Evolutionary conservation across 1,284 basidiomycete species (phyloP), one percentile per base, ranked within the genome.

Genomic region (Mycena citricolor): DNA sequence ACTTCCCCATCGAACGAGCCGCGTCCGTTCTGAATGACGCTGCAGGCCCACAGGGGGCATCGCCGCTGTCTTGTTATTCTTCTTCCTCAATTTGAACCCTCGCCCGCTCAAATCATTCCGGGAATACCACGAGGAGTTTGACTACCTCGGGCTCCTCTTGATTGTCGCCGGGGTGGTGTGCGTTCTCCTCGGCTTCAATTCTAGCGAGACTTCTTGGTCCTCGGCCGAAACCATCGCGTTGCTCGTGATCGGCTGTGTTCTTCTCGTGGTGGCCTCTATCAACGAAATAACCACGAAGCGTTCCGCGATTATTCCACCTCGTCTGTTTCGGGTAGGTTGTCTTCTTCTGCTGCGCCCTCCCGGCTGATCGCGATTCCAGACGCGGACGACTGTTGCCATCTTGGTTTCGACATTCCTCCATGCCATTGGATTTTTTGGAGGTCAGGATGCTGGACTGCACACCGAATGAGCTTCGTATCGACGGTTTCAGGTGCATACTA

Each of bases 21-120:
- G 10, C 14, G 26, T 22, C 6, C 32, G 13, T 19, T 20, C 5
- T 33, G 13, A 40, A 40, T 16, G 16, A 31, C 38, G 12, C 34
- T 50, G 39, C 45, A 86, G 83, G 26, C 89, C 89, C 1, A 86
- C 86, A 0, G 89, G 86, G 10, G 88, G 81, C 28, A 57, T 89
- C 29, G 90, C 91, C 3, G 66, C 64, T 4, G 61, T 91, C 24
- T 68, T 95, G 7, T 26, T 38, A 7, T 85, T 90, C 59, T 79
- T 88, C 61, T 89, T 85, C 67, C 77, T 97, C 33, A 86, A 93
- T 55, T 73, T 97, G 26, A 91, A 94, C 52, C 85, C 86, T 1
- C 82, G 79, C 52, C 64, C 77, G 45, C 74, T 75, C 8, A 73
- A 74, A 39, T 70, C 81, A 0, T 61, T 86, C 39, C 66, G 65